phyloP scores from a whole-genome alignment of 1,284 basidiomycete species.

The Leccinum griseonigrum region DNA sequence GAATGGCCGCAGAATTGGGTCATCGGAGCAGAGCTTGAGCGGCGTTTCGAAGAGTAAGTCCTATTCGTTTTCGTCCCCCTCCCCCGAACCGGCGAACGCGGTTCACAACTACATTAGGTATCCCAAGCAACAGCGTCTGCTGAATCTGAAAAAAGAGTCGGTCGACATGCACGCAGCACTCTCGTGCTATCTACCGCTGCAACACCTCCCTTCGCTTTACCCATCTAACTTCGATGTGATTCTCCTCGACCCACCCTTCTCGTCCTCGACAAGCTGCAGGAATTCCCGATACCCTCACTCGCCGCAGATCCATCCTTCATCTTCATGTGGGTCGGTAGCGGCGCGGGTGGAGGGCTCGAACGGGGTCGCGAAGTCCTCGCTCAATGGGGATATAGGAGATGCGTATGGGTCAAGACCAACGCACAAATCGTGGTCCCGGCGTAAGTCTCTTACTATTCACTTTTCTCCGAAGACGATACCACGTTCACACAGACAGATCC shows the following conservation, averaged over 20 bases:
- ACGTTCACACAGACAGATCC: slow-evolving; percentile 59
- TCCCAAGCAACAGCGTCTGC: slow-evolving; percentile 53
- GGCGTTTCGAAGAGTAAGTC: slow-evolving; percentile 90
- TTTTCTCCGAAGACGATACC: background rate
- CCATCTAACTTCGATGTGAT: slow-evolving; percentile 90
- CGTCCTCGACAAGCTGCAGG: slow-evolving; percentile 74
- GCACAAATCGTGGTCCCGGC: slow-evolving; percentile 70
- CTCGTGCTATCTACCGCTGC: slow-evolving; percentile 66
- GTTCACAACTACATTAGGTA: slow-evolving; percentile 47
- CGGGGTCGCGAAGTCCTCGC: slow-evolving; percentile 87
- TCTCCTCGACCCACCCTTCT: slow-evolving; percentile 87
- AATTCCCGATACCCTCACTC: slow-evolving; percentile 80
- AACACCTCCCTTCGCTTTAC: slow-evolving; percentile 51
- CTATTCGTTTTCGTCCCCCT: background rate
- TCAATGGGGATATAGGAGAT: slow-evolving; percentile 94
- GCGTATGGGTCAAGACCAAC: slow-evolving; percentile 96
- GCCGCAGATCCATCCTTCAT: slow-evolving; percentile 92
- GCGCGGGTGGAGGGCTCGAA: slow-evolving; percentile 89
- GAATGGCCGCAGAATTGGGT: slow-evolving; percentile 93
- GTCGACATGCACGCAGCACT: slow-evolving; percentile 62
- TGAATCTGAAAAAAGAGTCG: slow-evolving; percentile 74
- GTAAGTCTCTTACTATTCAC: slow-evolving; percentile 39
- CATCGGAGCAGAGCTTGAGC: slow-evolving; percentile 78
- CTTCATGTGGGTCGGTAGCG: slow-evolving; percentile 95
- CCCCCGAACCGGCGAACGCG: background rate